Base-by-base conservation (phyloP, 805 yeast genomes). In the Lipomyces orientalis region DNA sequence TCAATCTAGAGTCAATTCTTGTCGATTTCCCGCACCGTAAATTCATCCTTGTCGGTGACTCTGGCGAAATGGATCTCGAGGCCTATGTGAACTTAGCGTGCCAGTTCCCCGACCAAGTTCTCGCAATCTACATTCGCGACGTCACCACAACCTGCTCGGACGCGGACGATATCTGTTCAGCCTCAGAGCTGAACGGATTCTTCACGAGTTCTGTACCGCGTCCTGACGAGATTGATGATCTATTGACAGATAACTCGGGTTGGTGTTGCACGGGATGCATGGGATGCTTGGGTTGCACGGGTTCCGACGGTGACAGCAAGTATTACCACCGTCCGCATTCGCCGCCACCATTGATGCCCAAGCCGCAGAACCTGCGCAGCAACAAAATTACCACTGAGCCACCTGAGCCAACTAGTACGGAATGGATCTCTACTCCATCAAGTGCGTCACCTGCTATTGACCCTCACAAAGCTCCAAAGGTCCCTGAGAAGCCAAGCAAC, bases 61-160 rank as follows among this genome's bases (percentile, higher is more conserved):
- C 97, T 1, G 98, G 98, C 1, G 99, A 95, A 76, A 89, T 89
- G 71, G 99, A 95, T 79, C 80, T 94, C 55, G 99, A 96, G 75
- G 97, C 98, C 0, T 95, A 95, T 76, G 83, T 87, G 5, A 88
- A 88, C 34, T 79, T 93, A 43, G 90, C 96, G 0, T 79, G 81
- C 52, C 71, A 76, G 39, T 86, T 80, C 73, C 97, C 97, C 0
- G 79, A 81, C 3, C 89, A 87, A 69, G 82, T 95, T 0, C 70
- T 84, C 29, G 96, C 90, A 0, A 91, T 95, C 4, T 93, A 87
- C 76, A 90, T 95, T 46, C 81, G 98, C 54, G 90, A 90, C 59
- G 90, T 96, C 64, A 75, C 78, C 65, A n/a, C 79, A 14, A 64
- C 10, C n/a, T 64, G 71, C 55, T 60, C 67, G 4, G 70, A 66